phyloP scores from a whole-genome alignment of 2,329 filamentous ascomycete genomes.

The Lecanosticta acicola region DNA sequence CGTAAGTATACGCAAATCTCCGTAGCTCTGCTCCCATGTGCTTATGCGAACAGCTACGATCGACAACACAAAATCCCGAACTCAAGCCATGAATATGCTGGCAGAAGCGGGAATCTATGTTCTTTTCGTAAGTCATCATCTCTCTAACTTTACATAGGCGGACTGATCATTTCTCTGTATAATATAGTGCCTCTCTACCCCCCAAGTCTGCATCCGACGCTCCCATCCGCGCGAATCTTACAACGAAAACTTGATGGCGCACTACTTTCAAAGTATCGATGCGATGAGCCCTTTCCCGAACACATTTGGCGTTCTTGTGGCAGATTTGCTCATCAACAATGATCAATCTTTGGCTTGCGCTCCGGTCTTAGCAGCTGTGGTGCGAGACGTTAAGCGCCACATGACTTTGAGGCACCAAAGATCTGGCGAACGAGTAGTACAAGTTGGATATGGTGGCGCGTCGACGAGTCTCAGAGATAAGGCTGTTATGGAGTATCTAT shows the following conservation, averaged over 20 bases:
- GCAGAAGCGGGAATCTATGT: slow-evolving; percentile 16
- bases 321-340: slow-evolving; percentile 10
- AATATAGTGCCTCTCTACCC: slow-evolving; percentile 3
- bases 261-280: slow-evolving; percentile 5
- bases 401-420: slow-evolving; percentile 7
- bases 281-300: slow-evolving; percentile 11
- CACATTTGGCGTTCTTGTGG: slow-evolving; percentile 8
- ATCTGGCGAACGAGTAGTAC: slow-evolving; percentile 11
- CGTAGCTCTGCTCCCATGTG: background rate
- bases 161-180: background rate
- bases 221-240: slow-evolving; percentile 9
- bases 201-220: slow-evolving; percentile 5
- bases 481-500: slow-evolving; percentile 11
- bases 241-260: slow-evolving; percentile 3
- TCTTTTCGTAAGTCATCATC: slow-evolving; percentile 7
- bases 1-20: slow-evolving; percentile 4
- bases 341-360: slow-evolving; percentile 1
- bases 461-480: slow-evolving; percentile 1
- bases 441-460: slow-evolving; percentile 10
- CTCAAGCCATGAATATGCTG: slow-evolving; percentile 16
- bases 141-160: background rate
- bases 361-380: slow-evolving; percentile 15
- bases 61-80: slow-evolving; percentile 10
- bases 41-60: slow-evolving; percentile 5
- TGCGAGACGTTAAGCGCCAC: slow-evolving; percentile 16